Evolutionary conservation across 108 stramenopile species (phyloP).

Genomic region (Schizochytrium sp.): DNA sequence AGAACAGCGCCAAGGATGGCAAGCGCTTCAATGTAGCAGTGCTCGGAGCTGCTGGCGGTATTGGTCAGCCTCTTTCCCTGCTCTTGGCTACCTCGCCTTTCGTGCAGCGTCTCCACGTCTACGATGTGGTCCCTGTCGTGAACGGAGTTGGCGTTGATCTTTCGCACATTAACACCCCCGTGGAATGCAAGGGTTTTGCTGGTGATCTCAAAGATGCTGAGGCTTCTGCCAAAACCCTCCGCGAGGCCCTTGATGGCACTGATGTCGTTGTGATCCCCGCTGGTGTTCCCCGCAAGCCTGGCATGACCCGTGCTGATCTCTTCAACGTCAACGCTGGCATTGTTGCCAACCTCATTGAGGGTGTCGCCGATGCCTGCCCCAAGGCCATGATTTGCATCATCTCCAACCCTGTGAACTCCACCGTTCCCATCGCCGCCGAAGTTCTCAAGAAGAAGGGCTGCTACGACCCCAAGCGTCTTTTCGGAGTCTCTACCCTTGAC

Average conservation of each 20-base stretch:
- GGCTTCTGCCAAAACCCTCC: constrained; percentile 26
- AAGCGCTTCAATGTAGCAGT: constrained; percentile 64
- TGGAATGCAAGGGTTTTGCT: constrained; percentile 41
- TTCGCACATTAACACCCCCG: constrained; percentile 51
- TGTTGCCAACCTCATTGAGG: constrained; percentile 59
- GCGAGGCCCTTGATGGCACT: constrained; percentile 51
- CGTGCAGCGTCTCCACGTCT: constrained; percentile 53
- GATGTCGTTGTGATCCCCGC: constrained; percentile 65
- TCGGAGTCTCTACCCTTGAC: constrained; percentile 62
- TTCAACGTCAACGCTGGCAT: constrained; percentile 61
- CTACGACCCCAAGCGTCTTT: constrained; percentile 62
- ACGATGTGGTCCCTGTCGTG: constrained; percentile 63
- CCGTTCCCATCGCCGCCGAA: constrained; percentile 63
- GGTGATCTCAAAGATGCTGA: constrained; percentile 56
- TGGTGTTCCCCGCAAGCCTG: constrained; percentile 62
- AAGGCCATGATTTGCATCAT: constrained; percentile 63
- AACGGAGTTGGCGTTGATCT: constrained; percentile 57
- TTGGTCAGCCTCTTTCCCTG: constrained; percentile 61
- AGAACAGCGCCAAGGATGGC: constrained; percentile 26
- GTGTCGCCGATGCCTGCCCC: constrained; percentile 59
- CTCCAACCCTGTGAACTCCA: constrained; percentile 64
- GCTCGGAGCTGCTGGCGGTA: constrained; percentile 64
- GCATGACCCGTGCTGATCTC: constrained; percentile 63
- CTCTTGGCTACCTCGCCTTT: constrained; percentile 28
- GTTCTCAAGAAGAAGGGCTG: constrained; percentile 61